Base-by-base conservation (phyloP, 1,284 basidiomycete species). In the Ganoderma sinense region DNA sequence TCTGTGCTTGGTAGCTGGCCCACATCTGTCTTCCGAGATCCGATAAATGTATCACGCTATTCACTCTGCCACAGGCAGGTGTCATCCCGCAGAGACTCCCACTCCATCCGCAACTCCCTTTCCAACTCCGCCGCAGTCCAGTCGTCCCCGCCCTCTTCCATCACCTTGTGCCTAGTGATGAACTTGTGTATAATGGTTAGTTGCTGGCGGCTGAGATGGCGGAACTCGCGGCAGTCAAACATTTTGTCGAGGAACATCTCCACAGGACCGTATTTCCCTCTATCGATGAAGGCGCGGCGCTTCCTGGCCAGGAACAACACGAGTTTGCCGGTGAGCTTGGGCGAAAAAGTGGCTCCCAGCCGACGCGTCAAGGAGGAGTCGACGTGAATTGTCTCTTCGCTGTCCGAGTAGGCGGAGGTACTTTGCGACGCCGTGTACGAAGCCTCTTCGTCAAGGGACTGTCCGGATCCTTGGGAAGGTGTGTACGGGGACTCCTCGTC, bases 1-100 rank as follows among this genome's bases (percentile, higher is more conserved):
- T 81, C 86, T 99, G 48, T 97, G 96, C 80, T 84, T 99, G 71
- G 95, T 94, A 26, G 94, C 94, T 11, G 97, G 97, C 29, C 84
- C 84, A 39, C 91, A 89, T 78, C 81, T 88, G 59, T 81, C 88
- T 33, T 83, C 87, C 2, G 91, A 91, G 66, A 80, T 82, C 66
- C 85, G 91, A 80, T 91, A 79, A 83, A 69, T 70, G 48, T 48
- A 64, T 64, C 11, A 6, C 53, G 4, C 29, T 31, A 56, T 33
- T 18, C n/a, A 45, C 36, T 33, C 13, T 29, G 26, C 4, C 31
- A 10, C 48, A 53, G 13, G 23, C 48, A 20, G 26, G 53, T 16
- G 53, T 11, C 53, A 20, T 31, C 53, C 8, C 31, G 4, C 2
- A 39, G 36, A 11, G 36, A 20, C 3, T 56, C 20, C 53, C 26